Evolutionary conservation across 2,329 filamentous ascomycete species (phyloP).

Genomic region (Penicillium frequentans): DNA sequence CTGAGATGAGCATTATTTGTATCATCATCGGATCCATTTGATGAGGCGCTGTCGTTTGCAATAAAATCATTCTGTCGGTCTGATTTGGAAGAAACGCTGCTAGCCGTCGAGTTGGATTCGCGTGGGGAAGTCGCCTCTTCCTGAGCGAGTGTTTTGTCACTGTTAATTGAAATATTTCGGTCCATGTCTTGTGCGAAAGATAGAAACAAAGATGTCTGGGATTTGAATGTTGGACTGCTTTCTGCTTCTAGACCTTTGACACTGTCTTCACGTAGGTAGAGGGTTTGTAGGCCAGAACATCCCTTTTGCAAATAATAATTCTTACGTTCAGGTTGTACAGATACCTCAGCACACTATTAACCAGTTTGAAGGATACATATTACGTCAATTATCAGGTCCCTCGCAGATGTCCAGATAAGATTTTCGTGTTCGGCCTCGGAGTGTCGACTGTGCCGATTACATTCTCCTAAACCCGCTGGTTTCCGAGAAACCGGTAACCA

Average conservation of each 20-base stretch:
- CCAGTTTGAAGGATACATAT: background rate
- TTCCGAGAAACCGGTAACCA: background rate
- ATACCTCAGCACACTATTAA: background rate
- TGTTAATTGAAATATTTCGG: background rate
- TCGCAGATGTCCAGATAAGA: background rate
- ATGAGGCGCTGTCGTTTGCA: constrained; percentile 11
- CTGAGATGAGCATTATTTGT: constrained; percentile 12
- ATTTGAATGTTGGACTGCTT: background rate
- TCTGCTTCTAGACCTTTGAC: background rate
- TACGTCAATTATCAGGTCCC: constrained; percentile 19
- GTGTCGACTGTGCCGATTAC: background rate
- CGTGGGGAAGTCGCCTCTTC: background rate
- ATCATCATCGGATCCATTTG: constrained; percentile 1
- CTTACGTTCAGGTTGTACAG: background rate
- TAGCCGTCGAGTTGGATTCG: background rate
- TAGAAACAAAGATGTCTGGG: background rate
- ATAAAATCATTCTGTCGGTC: background rate
- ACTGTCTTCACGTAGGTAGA: background rate
- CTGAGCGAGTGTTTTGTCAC: background rate
- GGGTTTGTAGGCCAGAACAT: background rate
- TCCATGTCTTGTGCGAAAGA: background rate
- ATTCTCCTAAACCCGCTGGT: background rate
- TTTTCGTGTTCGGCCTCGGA: constrained; percentile 11
- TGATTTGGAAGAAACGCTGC: constrained; percentile 1
- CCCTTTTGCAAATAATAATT: background rate